Percentiles rank a stretch among this genome's conserved stretches.
These are phyloP conservation scores for Ophiostoma populinum DNA, from an alignment of 2,329 filamentous ascomycete species.

Conservation along the genomic window DNA sequence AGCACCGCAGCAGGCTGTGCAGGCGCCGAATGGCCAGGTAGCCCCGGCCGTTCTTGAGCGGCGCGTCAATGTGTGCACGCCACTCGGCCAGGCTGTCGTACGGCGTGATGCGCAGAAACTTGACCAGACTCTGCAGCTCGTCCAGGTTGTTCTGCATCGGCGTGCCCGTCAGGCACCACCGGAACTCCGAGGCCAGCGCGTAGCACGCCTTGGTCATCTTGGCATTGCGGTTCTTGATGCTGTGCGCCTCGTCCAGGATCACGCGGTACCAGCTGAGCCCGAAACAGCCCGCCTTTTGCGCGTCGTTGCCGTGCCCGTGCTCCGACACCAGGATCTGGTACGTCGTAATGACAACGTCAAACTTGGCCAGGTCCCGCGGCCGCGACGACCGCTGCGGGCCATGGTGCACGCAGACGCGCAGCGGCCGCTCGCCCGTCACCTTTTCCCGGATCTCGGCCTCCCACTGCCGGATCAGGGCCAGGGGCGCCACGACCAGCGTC, in stretches of 20 bases:
- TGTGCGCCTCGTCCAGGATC: conserved; percentile 91
- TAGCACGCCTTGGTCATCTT: conserved; percentile 90
- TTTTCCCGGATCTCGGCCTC: conserved; percentile 81
- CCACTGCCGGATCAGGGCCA: conserved; percentile 95
- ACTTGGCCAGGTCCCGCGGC: conserved; percentile 57
- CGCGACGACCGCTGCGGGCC: conserved; percentile 71
- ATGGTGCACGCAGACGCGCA: conserved; percentile 82
- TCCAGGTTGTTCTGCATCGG: conserved; percentile 98
- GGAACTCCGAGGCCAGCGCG: conserved; percentile 66
- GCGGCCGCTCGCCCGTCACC: conserved; percentile 44
- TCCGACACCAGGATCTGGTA: conserved; percentile 93
- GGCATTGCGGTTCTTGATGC: conserved; percentile 94
- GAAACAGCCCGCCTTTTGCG: conserved; percentile 66
- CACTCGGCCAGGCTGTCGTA: conserved; percentile 75
- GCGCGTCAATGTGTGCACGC: conserved; percentile 79
- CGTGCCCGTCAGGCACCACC: conserved; percentile 93
- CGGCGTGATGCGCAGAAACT: conserved; percentile 80
- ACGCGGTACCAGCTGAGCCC: conserved; percentile 89
- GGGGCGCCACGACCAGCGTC: conserved; percentile 80
- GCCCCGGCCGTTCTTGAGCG: conserved; percentile 78
- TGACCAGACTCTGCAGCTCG: conserved; percentile 83
- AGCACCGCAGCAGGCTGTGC: conserved; percentile 71
- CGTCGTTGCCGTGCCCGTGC: conserved; percentile 51
- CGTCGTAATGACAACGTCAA: conserved; percentile 93
- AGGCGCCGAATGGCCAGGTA: conserved; percentile 76